A percentile compares a stretch with the other conserved stretches of the same genome.
phyloP scores from a whole-genome alignment of 306 rosid genomes.

The Rosa persica region DNA sequence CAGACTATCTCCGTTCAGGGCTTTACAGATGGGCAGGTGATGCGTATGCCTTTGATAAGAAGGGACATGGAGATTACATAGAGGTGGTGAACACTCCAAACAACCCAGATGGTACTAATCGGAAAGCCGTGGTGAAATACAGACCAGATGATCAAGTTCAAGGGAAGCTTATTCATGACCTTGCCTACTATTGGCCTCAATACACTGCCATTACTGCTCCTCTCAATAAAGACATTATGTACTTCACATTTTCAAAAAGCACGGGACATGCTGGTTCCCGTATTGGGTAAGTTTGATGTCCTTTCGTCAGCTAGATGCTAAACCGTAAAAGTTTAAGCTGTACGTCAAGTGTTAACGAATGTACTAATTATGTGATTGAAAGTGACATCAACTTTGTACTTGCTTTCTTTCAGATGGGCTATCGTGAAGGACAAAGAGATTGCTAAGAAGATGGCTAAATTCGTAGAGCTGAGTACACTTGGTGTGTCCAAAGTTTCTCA shows the following conservation, averaged over 20 bases:
- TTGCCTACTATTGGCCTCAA: slow-evolving; percentile 92
- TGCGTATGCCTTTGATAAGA: slow-evolving; percentile 42
- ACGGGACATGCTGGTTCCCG: slow-evolving; percentile 95
- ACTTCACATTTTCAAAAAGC: slow-evolving; percentile 85
- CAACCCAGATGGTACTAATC: slow-evolving; percentile 66
- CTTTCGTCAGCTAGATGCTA: neutral
- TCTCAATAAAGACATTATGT: slow-evolving; percentile 60
- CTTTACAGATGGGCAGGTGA: slow-evolving; percentile 75
- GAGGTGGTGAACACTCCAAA: slow-evolving; percentile 76
- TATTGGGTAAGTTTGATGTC: slow-evolving; percentile 50
- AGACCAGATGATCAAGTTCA: slow-evolving; percentile 24
- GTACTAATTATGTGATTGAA: neutral
- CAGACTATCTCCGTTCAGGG: slow-evolving; percentile 42
- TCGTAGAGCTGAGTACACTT: slow-evolving; percentile 54
- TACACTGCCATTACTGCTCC: slow-evolving; percentile 63
- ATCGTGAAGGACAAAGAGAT: slow-evolving; percentile 68
- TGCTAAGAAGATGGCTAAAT: slow-evolving; percentile 62
- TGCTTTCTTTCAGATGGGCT: slow-evolving; percentile 59
- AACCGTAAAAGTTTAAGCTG: neutral
- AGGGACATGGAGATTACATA: slow-evolving; percentile 52
- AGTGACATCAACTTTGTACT: neutral
- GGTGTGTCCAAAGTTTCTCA: slow-evolving; percentile 89
- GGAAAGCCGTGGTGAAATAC: slow-evolving; percentile 40
- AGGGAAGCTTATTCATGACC: slow-evolving; percentile 57
- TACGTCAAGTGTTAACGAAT: neutral